Evolutionary conservation across 208 protist species (phyloP).

Genomic region (Leishmania turanica): DNA sequence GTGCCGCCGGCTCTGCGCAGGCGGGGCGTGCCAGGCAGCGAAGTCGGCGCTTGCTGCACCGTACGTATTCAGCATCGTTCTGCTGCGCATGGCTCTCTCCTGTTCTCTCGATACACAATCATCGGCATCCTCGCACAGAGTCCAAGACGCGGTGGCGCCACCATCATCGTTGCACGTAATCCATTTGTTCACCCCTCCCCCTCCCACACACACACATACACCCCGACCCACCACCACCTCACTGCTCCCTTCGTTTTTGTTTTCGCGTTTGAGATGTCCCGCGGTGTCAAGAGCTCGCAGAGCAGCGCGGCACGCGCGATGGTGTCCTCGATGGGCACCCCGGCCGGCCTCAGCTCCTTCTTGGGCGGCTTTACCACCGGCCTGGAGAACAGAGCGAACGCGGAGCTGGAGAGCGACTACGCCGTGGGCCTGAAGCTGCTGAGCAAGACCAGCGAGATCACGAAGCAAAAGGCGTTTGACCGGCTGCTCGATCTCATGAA

Average conservation of each 20-base stretch:
- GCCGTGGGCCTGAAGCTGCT: slow-evolving; percentile 70
- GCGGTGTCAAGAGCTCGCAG: slow-evolving; percentile 53
- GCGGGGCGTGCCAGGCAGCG: not conserved
- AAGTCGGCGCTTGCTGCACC: not conserved
- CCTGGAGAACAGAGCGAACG: slow-evolving; percentile 22
- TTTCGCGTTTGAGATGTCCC: slow-evolving; percentile 18
- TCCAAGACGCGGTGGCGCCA: not conserved
- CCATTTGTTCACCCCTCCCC: too few relatives aligned
- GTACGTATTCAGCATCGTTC: not conserved
- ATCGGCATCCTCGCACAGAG: not conserved
- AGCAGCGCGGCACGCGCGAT: slow-evolving; percentile 63
- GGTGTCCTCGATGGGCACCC: slow-evolving; percentile 45
- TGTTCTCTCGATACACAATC: too few relatives aligned
- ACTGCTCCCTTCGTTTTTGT: not conserved
- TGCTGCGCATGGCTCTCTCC: not conserved
- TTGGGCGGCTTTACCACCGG: slow-evolving; percentile 57
- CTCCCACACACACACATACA: too few relatives aligned
- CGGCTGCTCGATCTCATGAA: slow-evolving; percentile 43
- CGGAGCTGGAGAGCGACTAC: slow-evolving; percentile 51
- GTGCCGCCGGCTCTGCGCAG: not conserved
- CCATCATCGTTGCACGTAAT: not conserved
- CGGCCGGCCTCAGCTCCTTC: slow-evolving; percentile 69
- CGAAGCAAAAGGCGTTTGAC: slow-evolving; percentile 82
- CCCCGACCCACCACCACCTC: not conserved
- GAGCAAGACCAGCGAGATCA: slow-evolving; percentile 83